Conservation (phyloP, 2,329 filamentous ascomycete genomes). For the Neurospora sp. region DNA sequence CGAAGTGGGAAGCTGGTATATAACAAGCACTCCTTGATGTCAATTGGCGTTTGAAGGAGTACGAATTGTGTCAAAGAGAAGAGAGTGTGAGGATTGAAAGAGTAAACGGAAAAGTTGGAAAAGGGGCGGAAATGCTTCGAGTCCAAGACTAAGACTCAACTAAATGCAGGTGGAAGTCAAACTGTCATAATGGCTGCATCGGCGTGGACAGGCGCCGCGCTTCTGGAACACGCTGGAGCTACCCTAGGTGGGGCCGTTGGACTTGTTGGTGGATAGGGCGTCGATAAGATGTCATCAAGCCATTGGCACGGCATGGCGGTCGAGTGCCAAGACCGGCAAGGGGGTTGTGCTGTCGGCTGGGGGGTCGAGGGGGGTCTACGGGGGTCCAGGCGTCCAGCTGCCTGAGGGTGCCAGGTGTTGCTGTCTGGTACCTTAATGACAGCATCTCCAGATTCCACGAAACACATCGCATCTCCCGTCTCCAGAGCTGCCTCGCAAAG, state of each 20-base stretch:
- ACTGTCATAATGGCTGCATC: conserved; percentile 1
- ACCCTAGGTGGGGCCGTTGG: not conserved
- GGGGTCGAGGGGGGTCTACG: not conserved
- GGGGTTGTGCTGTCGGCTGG: not conserved
- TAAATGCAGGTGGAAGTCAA: not conserved
- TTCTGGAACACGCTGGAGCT: not conserved
- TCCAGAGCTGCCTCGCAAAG: conserved; percentile 8
- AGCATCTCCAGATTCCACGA: conserved; percentile 9
- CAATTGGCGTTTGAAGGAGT: not conserved
- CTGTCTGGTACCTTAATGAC: conserved; percentile 4
- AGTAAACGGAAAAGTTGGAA: not conserved
- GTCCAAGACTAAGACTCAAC: not conserved
- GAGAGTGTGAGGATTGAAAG: not conserved
- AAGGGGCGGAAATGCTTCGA: not conserved
- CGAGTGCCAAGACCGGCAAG: not conserved
- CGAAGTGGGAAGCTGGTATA: not conserved
- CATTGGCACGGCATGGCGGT: not conserved
- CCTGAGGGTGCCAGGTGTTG: not conserved
- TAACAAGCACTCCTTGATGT: not conserved
- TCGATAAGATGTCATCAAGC: not conserved
- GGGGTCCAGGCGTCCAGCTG: not conserved
- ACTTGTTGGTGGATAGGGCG: not conserved
- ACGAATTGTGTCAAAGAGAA: not conserved
- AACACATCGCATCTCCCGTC: conserved; percentile 18
- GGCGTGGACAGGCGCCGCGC: not conserved